Evolutionary conservation across 139 green algal genomes (phyloP), one percentile per base, ranked within the genome.

Genomic region (Micromonas pusilla): DNA sequence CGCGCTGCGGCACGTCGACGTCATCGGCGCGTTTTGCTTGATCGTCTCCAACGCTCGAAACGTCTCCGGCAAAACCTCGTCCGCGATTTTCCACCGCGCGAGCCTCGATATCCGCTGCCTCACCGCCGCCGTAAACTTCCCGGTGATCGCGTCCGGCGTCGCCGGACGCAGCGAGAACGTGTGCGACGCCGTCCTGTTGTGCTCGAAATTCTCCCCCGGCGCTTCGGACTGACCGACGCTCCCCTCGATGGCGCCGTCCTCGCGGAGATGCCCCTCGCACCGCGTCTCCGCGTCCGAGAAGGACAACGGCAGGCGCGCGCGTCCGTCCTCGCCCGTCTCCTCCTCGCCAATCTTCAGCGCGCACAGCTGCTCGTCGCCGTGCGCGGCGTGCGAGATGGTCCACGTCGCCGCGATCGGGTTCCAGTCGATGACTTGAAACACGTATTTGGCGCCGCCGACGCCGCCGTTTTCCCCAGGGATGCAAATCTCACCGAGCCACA

Each of bases 321-420:
- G 6, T 39, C 26, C 25, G 9, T 70, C 63, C 31, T 31, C n/a
- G 45, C 45, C 9, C 16, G 45, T 57, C 25, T 63, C 52, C 21
- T 68, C 32, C 5, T 78, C 54, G 21, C 30, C 19, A 1, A 68
- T 21, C 19, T 52, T 54, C 1, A 78, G 62, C 6, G 68, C 25
- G 62, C 53, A 78, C 52, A 70, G 53, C 52, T 78, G 72, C 30
- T 78, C 72, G 72, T 78, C 72, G 1, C 57, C 72, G 25, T 78
- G 57, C 54, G 72, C 72, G 45, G 72, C 34, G 52, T 78, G 72
- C 32, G 54, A 78, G 25, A 68, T 52, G 1, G 70, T 5, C 36
- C 28, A 75, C 37, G 1, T 6, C 19, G 20, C 68, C 6, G 20
- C 38, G 21, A 34, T 26, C 23, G 37, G 34, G 37, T 75, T 39